phyloP scores from a whole-genome alignment of 495 filamentous ascomycete species.

The Hyaloscypha hepaticicola region DNA sequence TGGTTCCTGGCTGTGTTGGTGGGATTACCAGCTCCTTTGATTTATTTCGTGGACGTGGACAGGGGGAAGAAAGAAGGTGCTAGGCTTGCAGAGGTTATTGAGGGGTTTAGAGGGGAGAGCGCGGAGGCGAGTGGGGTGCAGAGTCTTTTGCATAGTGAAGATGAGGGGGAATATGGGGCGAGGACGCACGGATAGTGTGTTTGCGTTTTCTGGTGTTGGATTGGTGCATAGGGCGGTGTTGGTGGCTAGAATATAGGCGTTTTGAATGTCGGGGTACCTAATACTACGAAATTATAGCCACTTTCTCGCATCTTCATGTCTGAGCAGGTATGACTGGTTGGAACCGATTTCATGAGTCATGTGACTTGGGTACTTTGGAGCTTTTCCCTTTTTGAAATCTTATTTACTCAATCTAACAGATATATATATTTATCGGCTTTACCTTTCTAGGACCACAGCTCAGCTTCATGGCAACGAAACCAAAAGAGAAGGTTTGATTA shows the following conservation, averaged over 20 bases:
- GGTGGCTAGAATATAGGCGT: not conserved
- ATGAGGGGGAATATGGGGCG: constrained; percentile 20
- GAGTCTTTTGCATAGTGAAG: constrained; percentile 16
- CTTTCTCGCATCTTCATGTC: not conserved
- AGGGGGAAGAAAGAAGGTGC: constrained; percentile 77
- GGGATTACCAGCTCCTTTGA: constrained; percentile 76
- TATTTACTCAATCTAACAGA: no score
- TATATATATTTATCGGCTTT: no score
- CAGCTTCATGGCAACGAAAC: no score
- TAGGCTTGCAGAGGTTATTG: constrained; percentile 66
- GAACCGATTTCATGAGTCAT: no score
- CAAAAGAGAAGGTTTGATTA: no score
- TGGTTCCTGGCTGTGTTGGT: constrained; percentile 86
- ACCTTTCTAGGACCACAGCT: no score
- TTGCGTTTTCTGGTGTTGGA: constrained; percentile 4
- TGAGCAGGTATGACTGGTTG: no score
- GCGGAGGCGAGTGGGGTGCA: constrained; percentile 9
- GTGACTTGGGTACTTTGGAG: no score
- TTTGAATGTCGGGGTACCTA: not conserved
- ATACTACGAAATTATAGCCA: not conserved
- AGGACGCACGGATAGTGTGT: not conserved
- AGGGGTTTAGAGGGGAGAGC: constrained; percentile 45
- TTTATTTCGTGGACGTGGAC: constrained; percentile 86
- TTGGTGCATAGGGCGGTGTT: constrained; percentile 4
- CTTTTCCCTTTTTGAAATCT: no score